phyloP scores from a whole-genome alignment of 176 grass and related monocot species.

The Oryza meridionalis region DNA sequence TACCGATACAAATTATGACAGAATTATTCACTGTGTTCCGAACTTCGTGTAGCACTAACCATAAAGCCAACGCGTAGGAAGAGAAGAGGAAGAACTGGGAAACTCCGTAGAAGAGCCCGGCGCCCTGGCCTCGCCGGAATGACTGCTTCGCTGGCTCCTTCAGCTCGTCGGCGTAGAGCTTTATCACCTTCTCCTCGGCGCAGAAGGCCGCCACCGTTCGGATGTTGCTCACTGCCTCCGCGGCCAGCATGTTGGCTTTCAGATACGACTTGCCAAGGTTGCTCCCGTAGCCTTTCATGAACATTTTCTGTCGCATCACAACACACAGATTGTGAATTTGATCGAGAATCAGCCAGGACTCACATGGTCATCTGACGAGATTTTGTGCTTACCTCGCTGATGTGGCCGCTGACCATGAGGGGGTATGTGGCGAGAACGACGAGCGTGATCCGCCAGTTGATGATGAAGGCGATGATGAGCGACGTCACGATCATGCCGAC shows the following conservation, averaged over 20 bases:
- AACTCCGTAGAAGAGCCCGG: constrained; percentile 88
- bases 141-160: constrained; percentile 73
- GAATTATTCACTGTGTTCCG: background rate
- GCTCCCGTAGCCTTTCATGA: constrained; percentile 94
- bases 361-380: background rate
- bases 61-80: constrained; percentile 79
- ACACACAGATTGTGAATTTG: background rate
- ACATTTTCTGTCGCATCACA: constrained; percentile 72
- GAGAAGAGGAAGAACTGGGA: constrained; percentile 97
- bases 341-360: too few relatives aligned
- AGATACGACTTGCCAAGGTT: constrained; percentile 83
- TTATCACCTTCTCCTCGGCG: constrained; percentile 90
- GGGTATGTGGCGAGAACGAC: constrained; percentile 88
- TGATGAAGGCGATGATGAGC: constrained; percentile 83
- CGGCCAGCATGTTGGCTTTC: constrained; percentile 95
- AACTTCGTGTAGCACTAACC: constrained; percentile 42
- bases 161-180: constrained; percentile 77
- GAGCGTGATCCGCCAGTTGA: constrained; percentile 92
- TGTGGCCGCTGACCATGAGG: constrained; percentile 91
- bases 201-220: constrained; percentile 94
- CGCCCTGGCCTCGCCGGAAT: constrained; percentile 86
- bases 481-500: constrained; percentile 90
- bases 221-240: constrained; percentile 97
- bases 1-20: background rate
- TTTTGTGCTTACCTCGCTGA: constrained; percentile 71